A percentile compares a stretch with the other conserved stretches of the same genome.
Conservation (phyloP, 495 filamentous ascomycete species). For the Staphylotrichum longicolle region DNA sequence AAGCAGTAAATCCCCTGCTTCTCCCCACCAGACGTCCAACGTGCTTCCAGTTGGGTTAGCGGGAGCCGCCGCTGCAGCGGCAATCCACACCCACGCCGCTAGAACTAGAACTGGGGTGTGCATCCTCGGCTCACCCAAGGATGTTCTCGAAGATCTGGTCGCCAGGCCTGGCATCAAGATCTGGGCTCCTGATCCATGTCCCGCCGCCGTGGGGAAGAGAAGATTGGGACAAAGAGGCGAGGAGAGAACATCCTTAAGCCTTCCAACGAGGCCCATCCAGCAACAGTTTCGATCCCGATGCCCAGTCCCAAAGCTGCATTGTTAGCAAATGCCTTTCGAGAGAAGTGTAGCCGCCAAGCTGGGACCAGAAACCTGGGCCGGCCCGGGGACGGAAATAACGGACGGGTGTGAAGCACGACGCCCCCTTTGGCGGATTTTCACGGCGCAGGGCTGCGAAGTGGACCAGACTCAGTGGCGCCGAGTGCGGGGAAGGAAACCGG, state of each 20-base stretch:
- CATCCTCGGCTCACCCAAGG: constrained; percentile 2
- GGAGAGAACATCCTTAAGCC: too few species aligned
- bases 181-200: neutral
- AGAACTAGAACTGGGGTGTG: neutral
- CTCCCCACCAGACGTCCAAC: constrained; percentile 12
- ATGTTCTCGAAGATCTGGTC: constrained; percentile 5
- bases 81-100: constrained; percentile 3
- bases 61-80: constrained; percentile 16
- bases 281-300: too few species aligned
- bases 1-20: constrained; percentile 8
- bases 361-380: neutral
- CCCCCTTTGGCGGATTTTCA: constrained; percentile 7
- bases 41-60: constrained; percentile 12
- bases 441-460: constrained; percentile 5
- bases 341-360: neutral
- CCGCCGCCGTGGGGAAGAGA: too few species aligned
- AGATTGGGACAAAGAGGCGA: neutral
- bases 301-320: neutral
- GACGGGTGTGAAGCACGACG: neutral
- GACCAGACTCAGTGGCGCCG: neutral
- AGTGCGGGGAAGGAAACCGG: constrained; percentile 13
- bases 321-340: neutral
- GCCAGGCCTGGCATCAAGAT: neutral
- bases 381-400: constrained; percentile 19
- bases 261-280: too few species aligned